Evolutionary conservation across 2,329 filamentous ascomycete genomes (phyloP).

Genomic region (Rachicladosporium sp.): DNA sequence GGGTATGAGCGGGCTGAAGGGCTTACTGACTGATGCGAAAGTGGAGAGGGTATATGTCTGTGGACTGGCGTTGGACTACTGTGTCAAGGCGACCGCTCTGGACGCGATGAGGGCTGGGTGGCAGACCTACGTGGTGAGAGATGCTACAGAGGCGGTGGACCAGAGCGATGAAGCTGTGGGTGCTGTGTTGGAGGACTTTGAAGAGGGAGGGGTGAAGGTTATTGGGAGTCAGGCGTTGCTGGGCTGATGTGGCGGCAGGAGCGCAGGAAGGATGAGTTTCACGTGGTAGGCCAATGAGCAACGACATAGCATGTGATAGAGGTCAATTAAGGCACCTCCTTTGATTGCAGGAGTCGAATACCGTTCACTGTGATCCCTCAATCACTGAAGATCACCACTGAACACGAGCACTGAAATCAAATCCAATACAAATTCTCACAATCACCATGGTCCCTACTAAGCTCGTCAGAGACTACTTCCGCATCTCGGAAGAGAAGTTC

Average conservation of each 20-base stretch:
- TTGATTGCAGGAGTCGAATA: too few species aligned
- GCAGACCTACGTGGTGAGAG: slow-evolving; percentile 60
- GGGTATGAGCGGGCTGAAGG: slow-evolving; percentile 49
- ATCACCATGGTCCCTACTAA: too few species aligned
- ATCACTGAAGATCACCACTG: too few species aligned
- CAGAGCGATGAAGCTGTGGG: slow-evolving; percentile 43
- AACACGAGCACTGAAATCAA: too few species aligned
- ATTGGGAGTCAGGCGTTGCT: slow-evolving; percentile 32
- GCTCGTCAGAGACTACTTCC: too few species aligned
- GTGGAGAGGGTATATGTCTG: slow-evolving; percentile 76
- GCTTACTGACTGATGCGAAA: slow-evolving; percentile 40
- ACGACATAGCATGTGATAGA: too few species aligned
- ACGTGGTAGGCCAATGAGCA: too few species aligned
- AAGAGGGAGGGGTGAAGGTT: slow-evolving; percentile 48
- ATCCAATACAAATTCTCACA: too few species aligned
- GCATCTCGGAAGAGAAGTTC: too few species aligned
- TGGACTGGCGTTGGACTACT: slow-evolving; percentile 80
- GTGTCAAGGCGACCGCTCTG: slow-evolving; percentile 69
- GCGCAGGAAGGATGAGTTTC: too few species aligned
- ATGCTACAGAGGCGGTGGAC: slow-evolving; percentile 66
- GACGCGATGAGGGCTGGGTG: slow-evolving; percentile 70
- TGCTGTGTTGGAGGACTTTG: slow-evolving; percentile 40
- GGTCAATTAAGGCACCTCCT: too few species aligned
- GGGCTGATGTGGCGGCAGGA: slow-evolving; percentile 47
- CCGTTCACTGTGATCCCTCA: too few species aligned